Base-by-base conservation (phyloP, 2,329 filamentous ascomycete species). In the Acrodontium crateriforme region DNA sequence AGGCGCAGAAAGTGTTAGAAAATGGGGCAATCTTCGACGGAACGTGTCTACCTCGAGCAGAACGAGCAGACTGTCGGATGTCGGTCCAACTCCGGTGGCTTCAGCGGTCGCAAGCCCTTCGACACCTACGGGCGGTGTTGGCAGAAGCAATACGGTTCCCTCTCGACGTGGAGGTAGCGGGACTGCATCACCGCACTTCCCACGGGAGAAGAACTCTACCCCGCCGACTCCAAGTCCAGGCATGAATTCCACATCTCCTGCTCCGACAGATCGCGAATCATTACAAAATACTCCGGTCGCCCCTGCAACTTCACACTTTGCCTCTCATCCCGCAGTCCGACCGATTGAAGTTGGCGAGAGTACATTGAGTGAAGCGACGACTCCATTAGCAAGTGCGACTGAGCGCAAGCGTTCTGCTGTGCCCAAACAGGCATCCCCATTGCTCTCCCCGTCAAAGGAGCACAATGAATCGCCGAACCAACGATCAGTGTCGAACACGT, bases 31-130 rank as follows among this genome's bases (percentile, higher is more conserved):
- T 41, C 60, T 94, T 16, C 71, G 87, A 37, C 71, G 89, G 38
- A 94, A 94, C 47, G 79, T 87, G 27, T 95, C 89, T 3, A 81
- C 84, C 0, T 92, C 85, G 3, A 95, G 89, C n/a, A 74, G 76
- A 41, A 74, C 82, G 40, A 93, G 85, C 4, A 71, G 77, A 34
- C 67, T 75, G 34, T 85, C 84, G 14, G 74, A 71, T 35, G 77
- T 70, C 32, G 66, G 71, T 15, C 72, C 76, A 6, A 82, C 74
- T 29, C 81, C 83, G 1, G 70, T 65, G 28, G 78, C 71, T 37
- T 74, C 73, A 9, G 62, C 62, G 8, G 29, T 38, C 11, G 33
- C 33, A 11, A 46, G 34, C 19, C 43, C 50, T 17, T 31, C 38
- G 9, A 44, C 42, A 6, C 43, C 41, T 6, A 38, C 39, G 3